Percentiles rank a stretch among this genome's conserved stretches.
phyloP scores from a whole-genome alignment of 1,284 basidiomycete genomes.

The Moniliella sp. region DNA sequence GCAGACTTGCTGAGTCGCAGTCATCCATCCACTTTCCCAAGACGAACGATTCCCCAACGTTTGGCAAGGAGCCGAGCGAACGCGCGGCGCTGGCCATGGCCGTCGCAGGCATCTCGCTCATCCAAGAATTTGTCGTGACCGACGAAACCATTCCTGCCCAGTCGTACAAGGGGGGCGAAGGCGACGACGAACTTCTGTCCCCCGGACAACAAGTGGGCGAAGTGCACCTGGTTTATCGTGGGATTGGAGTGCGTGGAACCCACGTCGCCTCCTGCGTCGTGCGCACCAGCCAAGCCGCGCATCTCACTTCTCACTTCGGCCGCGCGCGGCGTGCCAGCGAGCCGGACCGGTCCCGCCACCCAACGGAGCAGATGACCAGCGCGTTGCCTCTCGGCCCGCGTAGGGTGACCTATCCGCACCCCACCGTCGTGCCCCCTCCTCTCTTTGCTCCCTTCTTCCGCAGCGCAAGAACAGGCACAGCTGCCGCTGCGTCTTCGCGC shows the following conservation, averaged over 20 bases:
- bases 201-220: slow-evolving; percentile 31
- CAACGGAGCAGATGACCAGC: neutral
- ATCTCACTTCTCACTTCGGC: slow-evolving; percentile 2
- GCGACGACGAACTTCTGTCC: neutral
- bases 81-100: slow-evolving; percentile 29
- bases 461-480: neutral
- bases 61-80: slow-evolving; percentile 29
- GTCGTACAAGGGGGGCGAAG: neutral
- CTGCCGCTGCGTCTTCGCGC: neutral
- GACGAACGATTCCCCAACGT: slow-evolving; percentile 14
- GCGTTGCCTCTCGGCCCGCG: too few species aligned
- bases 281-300: slow-evolving; percentile 7
- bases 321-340: neutral
- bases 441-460: too few species aligned
- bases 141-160: slow-evolving; percentile 6
- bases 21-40: slow-evolving; percentile 26
- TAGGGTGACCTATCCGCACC: too few species aligned
- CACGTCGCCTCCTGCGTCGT: slow-evolving; percentile 14
- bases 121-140: slow-evolving; percentile 35
- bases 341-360: neutral
- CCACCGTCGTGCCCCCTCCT: too few species aligned
- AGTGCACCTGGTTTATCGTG: slow-evolving; percentile 34
- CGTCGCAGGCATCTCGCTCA: slow-evolving; percentile 28
- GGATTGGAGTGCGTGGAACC: slow-evolving; percentile 32
- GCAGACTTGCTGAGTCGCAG: slow-evolving; percentile 29